Evolutionary conservation across 2,329 filamentous ascomycete species (phyloP), one percentile per base, ranked within the genome.

Genomic region (Ceratocystis colombiana): DNA sequence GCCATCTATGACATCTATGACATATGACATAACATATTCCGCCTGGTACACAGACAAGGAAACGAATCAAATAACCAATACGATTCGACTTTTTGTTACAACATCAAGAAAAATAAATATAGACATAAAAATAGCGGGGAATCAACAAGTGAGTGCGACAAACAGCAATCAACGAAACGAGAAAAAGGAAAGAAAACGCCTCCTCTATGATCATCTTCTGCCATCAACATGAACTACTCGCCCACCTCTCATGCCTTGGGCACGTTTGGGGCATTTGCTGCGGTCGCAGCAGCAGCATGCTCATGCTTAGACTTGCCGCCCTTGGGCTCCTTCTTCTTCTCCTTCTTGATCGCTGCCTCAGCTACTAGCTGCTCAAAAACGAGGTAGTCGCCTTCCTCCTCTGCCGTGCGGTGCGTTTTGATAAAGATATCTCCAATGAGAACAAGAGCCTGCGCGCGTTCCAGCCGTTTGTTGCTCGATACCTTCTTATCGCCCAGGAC

Each of bases 341-440:
- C 84, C 77, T 96, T 96, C 83, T 97, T 97, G 65, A 91, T 88
- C 67, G 92, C 91, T 3, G 93, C 93, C 75, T 99, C 94, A 63
- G 94, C 92, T 76, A 99, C 96, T 66, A 99, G 86, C 76, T 97
- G 91, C 76, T 99, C 94, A 71, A 99, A 99, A 17, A 93, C 92
- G 84, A 99, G 95, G 77, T 96, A 97, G 73, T 97, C 94, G 70
- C 94, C 93, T 77, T 99, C 94, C 79, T 99, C 94, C 70, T 99
- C 94, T 53, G 93, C 88, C 65, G 93, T 88, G 69, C 94, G 87
- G 75, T 88, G 83, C 50, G 93, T 90, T 92, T 90, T 91, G 70
- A 85, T 81, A 74, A 94, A 96, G 68, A 97, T 87, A 69, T 95
- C 92, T 62, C 92, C 94, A 69, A 94, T 86, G 69, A 97, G 82